Base-by-base conservation (phyloP, 2,329 filamentous ascomycete genomes). In the Hysterium pulicare region DNA sequence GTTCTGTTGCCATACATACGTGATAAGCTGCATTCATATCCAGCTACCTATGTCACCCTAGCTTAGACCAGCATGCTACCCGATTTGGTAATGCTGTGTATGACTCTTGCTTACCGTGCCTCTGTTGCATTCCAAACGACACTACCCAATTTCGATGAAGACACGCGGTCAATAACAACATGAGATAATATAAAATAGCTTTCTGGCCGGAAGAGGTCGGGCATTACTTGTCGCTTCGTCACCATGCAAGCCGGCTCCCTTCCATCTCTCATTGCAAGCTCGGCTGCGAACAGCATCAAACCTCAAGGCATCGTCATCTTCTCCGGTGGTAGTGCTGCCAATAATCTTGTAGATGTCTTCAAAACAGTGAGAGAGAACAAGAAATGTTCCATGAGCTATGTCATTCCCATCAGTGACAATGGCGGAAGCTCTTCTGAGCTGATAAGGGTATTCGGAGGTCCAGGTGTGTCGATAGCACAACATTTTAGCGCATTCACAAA, bases 321-420 rank as follows among this genome's bases (percentile, higher is more conserved):
- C 67, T 94, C 90, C 1, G 90, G 90, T 30, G 90, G 90, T 40
- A 95, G 88, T 53, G 91, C 90, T n/a, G 90, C 91, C 5, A 97
- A 96, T 62, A 94, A 79, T 58, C 78, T 96, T 4, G 91, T 96
- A 31, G 91, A 96, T 63, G 87, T 95, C 9, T 96, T 96, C 68
- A 84, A 76, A 45, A 67, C 70, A 17, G 68, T 81, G 4, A 66
- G 72, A 21, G 68, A 82, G 48, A 83, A 77, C 54, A 86, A 85
- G 48, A 69, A 77, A 31, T 86, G 84, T 58, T 72, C 77, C 2
- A 70, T 94, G 32, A 88, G 81, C 68, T 94, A 95, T 66, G 82
- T 96, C 45, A 95, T 97, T 40, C 91, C 91, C 26, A 95, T 96
- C 62, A 93, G 87, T 51, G 91, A 97, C 70, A 97, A 97, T 68